Evolutionary conservation across 352 stramenopile species (phyloP).

Genomic region (Phytophthora uliginosa): DNA sequence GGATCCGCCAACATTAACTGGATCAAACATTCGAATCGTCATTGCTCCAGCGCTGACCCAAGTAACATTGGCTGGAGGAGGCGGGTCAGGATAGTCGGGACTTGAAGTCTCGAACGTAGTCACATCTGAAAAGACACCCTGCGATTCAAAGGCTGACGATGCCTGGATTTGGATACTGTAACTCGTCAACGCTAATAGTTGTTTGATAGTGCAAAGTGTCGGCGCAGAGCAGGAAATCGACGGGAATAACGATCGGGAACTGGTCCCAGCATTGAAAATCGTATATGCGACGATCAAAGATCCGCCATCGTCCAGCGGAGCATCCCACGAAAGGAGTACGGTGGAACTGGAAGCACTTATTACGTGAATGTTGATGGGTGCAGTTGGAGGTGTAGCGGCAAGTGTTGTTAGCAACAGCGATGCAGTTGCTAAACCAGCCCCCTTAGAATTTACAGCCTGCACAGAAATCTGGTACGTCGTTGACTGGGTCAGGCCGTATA

Average conservation of each 20-base stretch:
- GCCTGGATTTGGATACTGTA: slow-evolving; percentile 60
- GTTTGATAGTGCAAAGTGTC: slow-evolving; percentile 52
- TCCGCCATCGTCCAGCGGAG: slow-evolving; percentile 59
- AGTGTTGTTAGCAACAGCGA: slow-evolving; percentile 39
- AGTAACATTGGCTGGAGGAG: slow-evolving; percentile 39
- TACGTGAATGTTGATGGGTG: slow-evolving; percentile 42
- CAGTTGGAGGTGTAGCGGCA: slow-evolving; percentile 30
- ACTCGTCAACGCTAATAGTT: slow-evolving; percentile 45
- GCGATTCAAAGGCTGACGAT: slow-evolving; percentile 30
- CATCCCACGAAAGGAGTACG: slow-evolving; percentile 54
- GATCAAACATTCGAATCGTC: slow-evolving; percentile 60
- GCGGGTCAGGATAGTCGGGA: slow-evolving; percentile 51
- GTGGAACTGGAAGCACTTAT: slow-evolving; percentile 49
- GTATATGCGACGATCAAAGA: slow-evolving; percentile 58
- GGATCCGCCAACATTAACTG: slow-evolving; percentile 56
- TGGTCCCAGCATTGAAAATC: slow-evolving; percentile 40
- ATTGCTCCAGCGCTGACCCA: slow-evolving; percentile 62
- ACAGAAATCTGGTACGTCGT: slow-evolving; percentile 60
- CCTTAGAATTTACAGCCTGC: slow-evolving; percentile 41
- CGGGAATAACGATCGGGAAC: slow-evolving; percentile 24
- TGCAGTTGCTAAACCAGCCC: slow-evolving; percentile 31
- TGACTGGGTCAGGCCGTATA: slow-evolving; percentile 59
- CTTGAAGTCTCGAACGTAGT: slow-evolving; percentile 41
- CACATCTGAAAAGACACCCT: slow-evolving; percentile 41
- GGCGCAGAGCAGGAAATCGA: slow-evolving; percentile 33